A percentile compares a stretch with the other conserved stretches of the same genome.
phyloP scores from a whole-genome alignment of 805 yeast genomes.

The Komagataella pseudopastoris region DNA sequence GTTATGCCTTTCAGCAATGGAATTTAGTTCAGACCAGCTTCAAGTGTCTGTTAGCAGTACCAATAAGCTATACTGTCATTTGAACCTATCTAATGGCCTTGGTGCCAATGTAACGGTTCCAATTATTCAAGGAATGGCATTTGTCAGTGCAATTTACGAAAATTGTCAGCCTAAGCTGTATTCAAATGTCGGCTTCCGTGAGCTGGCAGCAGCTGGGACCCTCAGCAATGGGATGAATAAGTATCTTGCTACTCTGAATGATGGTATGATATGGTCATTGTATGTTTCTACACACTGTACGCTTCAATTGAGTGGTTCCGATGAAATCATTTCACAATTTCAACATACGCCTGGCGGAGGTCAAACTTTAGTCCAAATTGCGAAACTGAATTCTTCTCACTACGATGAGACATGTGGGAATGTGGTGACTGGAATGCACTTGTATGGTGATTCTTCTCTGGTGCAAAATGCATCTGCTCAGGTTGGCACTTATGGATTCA shows the following conservation, averaged over 20 bases:
- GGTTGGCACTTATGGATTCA: constrained; percentile 23
- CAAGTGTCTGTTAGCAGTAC: not conserved
- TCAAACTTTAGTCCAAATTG: constrained; percentile 6
- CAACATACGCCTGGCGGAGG: not conserved
- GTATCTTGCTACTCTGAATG: constrained; percentile 29
- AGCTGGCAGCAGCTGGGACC: not conserved
- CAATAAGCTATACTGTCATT: not conserved
- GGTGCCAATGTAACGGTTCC: constrained; percentile 35
- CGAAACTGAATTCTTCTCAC: constrained; percentile 10
- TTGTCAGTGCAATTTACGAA: constrained; percentile 51
- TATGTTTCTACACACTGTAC: constrained; percentile 25
- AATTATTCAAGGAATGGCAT: constrained; percentile 74
- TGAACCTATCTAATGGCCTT: constrained; percentile 6
- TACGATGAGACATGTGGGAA: constrained; percentile 62
- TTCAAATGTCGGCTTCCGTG: constrained; percentile 53
- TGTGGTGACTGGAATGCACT: constrained; percentile 33
- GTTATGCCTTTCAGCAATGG: constrained; percentile 31
- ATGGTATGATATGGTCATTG: constrained; percentile 52
- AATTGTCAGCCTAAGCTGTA: constrained; percentile 36
- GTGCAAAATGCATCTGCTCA: constrained; percentile 7
- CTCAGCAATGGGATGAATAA: not conserved
- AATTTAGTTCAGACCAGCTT: constrained; percentile 12
- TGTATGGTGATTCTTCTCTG: constrained; percentile 20
- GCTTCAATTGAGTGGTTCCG: not conserved
- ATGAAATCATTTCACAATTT: not conserved